Conservation (phyloP, 2,329 filamentous ascomycete genomes). For the Pseudogymnoascus sp. region DNA sequence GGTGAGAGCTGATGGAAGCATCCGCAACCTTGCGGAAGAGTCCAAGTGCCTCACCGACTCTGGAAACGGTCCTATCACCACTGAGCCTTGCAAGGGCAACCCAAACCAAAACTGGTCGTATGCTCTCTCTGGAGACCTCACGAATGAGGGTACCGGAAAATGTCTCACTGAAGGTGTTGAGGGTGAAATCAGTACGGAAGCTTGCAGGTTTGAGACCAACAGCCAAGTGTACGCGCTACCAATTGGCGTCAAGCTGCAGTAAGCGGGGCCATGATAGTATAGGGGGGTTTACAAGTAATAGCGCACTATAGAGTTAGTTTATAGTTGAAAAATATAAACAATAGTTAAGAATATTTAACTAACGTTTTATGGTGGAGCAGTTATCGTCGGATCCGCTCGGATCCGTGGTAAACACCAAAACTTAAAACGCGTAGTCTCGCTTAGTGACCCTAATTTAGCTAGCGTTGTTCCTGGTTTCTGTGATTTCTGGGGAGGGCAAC, state of each 20-base stretch:
- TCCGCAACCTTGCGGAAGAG: constrained; percentile 33
- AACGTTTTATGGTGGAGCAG: neutral
- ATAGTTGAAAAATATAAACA: neutral
- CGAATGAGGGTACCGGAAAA: constrained; percentile 26
- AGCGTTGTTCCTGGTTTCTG: constrained; percentile 1
- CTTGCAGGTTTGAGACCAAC: constrained; percentile 34
- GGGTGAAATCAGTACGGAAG: constrained; percentile 21
- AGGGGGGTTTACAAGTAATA: neutral
- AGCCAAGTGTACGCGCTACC: constrained; percentile 42
- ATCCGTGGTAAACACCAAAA: neutral
- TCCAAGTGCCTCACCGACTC: constrained; percentile 4
- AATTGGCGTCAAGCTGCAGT: constrained; percentile 26
- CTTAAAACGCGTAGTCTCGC: neutral
- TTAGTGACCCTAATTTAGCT: neutral
- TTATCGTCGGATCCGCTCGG: neutral
- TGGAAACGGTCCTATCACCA: constrained; percentile 28
- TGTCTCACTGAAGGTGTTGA: constrained; percentile 35
- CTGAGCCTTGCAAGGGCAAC: constrained; percentile 18
- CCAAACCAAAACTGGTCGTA: constrained; percentile 37
- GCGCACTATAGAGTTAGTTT: neutral
- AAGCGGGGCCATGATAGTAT: neutral
- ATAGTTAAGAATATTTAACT: neutral
- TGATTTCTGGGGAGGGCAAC: neutral
- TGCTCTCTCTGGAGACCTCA: constrained; percentile 37
- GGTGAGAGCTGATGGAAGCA: constrained; percentile 26